Base-by-base conservation (phyloP, 176 grass and related monocot genomes). In the Tillandsia leiboldiana region DNA sequence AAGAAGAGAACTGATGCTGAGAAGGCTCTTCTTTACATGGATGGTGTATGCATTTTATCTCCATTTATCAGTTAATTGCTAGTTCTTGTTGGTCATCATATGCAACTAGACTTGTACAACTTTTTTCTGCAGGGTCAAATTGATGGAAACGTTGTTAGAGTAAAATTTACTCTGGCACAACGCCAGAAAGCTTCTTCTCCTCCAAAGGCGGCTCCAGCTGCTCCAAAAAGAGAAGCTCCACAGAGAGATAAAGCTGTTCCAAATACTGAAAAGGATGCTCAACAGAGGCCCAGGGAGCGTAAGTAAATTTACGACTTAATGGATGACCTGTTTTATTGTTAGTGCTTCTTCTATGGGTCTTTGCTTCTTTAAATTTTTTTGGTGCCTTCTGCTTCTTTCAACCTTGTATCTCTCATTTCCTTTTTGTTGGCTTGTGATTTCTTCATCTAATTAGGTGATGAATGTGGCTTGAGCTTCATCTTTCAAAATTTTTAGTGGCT, bases 21-120 rank as follows among this genome's bases (percentile, higher is more conserved):
- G 79, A 99, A 94, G 80, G 95, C 95, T 86, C 87, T 93, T 82
- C 84, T 99, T 82, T 86, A 94, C 76, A 99, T 99, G 95, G 87
- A 99, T 78, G 95, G 95, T 66, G 95, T 99, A 99, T 82, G 83
- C 17, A 10, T 83, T 62, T 77, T 79, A 26, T 13, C 64, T 13
- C 67, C 9, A 76, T 11, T 24, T 68, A 29, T 42, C 33, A 8
- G 8, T 49, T 26, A 23, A 79, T 14, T 48, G 8, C 50, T 49
- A 23, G 28, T 49, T 12, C 33, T 73, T 70, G 20, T 28, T 66
- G 72, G 24, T 48, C 52, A n/a, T 51, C 1, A 70, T 54, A 28
- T 14, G 54, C 47, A 52, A 53, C 26, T 17, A n/a, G 22, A 10
- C 12, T 70, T 52, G 42, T 67, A 48, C 22, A n/a, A 74, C 11